Evolutionary conservation across 2,329 filamentous ascomycete genomes (phyloP).

Genomic region (Talaromyces sp.): DNA sequence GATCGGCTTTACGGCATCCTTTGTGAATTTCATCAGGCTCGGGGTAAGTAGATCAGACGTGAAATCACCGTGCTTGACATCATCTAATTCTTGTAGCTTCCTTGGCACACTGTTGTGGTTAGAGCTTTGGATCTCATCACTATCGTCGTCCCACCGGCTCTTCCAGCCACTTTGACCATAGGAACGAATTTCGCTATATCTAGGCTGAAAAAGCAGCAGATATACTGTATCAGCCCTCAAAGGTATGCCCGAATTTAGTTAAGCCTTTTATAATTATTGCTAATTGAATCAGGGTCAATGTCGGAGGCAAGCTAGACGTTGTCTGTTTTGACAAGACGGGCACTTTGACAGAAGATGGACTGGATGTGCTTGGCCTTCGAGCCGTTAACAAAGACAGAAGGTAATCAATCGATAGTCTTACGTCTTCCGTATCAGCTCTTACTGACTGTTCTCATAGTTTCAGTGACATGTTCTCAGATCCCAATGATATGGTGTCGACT

Average conservation of each 20-base stretch:
- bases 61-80: not conserved
- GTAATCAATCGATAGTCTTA: constrained; percentile 23
- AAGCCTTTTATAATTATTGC: not conserved
- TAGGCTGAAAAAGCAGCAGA: constrained; percentile 80
- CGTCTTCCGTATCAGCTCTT: not conserved
- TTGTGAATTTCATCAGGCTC: constrained; percentile 88
- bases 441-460: constrained; percentile 51
- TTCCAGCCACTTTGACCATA: constrained; percentile 92
- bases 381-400: constrained; percentile 63
- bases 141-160: constrained; percentile 90
- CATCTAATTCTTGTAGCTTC: constrained; percentile 49
- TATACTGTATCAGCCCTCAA: constrained; percentile 97
- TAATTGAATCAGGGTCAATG: constrained; percentile 65
- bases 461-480: constrained; percentile 69
- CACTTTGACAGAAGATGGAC: constrained; percentile 92
- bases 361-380: constrained; percentile 87
- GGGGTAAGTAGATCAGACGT: constrained; percentile 43
- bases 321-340: constrained; percentile 99
- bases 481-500: constrained; percentile 57
- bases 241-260: constrained; percentile 33
- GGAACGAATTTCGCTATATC: constrained; percentile 92
- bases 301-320: constrained; percentile 90
- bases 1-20: constrained; percentile 83
- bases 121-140: constrained; percentile 93
- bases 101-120: constrained; percentile 87